phyloP scores from a whole-genome alignment of 768 basidiomycete genomes.

The Lactarius deliciosus region DNA sequence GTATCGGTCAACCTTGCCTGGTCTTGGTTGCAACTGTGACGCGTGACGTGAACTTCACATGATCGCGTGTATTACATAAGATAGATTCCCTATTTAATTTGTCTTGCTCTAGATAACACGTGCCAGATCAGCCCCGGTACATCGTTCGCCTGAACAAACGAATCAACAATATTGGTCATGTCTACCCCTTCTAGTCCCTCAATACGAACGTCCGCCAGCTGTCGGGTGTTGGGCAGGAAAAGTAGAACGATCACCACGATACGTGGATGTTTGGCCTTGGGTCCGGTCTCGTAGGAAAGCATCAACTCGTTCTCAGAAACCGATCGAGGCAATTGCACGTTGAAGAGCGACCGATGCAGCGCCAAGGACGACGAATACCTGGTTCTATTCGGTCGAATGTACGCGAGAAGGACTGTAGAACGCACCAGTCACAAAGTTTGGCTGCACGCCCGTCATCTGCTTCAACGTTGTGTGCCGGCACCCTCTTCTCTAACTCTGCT shows the following conservation, averaged over 20 bases:
- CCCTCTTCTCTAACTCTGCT: constrained; percentile 69
- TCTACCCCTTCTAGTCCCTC: constrained; percentile 52
- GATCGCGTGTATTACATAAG: constrained; percentile 12
- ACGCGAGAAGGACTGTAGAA: constrained; percentile 18
- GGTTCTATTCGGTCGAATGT: constrained; percentile 1
- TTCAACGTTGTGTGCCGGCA: constrained; percentile 52
- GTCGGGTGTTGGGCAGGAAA: constrained; percentile 68
- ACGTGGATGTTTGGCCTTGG: constrained; percentile 34
- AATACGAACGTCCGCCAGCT: constrained; percentile 59
- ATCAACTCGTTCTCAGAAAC: constrained; percentile 77
- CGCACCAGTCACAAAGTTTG: constrained; percentile 70
- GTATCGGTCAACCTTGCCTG: background rate
- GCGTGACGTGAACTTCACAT: constrained; percentile 14
- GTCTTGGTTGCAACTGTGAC: background rate
- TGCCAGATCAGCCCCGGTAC: constrained; percentile 63
- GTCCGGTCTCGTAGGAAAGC: constrained; percentile 57
- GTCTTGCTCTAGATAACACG: constrained; percentile 50
- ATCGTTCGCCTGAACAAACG: constrained; percentile 63
- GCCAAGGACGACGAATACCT: constrained; percentile 73
- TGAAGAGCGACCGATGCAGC: constrained; percentile 61
- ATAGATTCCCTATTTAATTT: constrained; percentile 3
- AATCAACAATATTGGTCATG: constrained; percentile 57
- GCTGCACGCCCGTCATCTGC: constrained; percentile 62
- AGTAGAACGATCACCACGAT: constrained; percentile 56
- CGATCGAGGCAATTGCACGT: constrained; percentile 56